These are phyloP conservation scores for Cyathus striatus DNA, from an alignment of 768 basidiomycete genomes.

Conservation along the genomic window DNA sequence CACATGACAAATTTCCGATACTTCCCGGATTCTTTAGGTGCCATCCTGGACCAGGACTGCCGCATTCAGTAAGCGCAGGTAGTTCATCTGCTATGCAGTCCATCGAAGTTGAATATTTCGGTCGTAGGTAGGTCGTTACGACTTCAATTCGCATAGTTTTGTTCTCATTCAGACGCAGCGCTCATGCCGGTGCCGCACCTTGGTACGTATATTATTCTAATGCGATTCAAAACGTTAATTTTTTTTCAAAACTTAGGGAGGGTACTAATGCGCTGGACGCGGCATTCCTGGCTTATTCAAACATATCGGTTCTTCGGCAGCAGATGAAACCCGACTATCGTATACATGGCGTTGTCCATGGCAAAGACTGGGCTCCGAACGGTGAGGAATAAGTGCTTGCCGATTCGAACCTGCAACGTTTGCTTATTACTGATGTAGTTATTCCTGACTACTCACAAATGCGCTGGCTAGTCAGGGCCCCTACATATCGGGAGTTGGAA, in stretches of 20 bases:
- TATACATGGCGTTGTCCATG: conserved; percentile 72
- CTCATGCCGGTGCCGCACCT: conserved; percentile 76
- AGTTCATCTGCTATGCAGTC: conserved; percentile 59
- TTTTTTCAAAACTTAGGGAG: conserved; percentile 48
- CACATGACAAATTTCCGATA: conserved; percentile 1
- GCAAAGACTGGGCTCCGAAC: conserved; percentile 64
- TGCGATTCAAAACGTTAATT: not conserved
- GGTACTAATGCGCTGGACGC: conserved; percentile 86
- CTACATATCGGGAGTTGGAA: conserved; percentile 51
- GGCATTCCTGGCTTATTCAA: conserved; percentile 78
- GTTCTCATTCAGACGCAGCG: no score
- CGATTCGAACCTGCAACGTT: conserved; percentile 1
- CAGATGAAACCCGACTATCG: conserved; percentile 82
- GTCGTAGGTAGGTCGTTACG: conserved; percentile 57
- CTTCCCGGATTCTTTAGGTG: conserved; percentile 42
- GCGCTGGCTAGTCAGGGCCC: conserved; percentile 68
- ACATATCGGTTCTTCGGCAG: conserved; percentile 76
- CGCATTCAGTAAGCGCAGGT: conserved; percentile 44
- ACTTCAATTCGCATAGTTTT: no score
- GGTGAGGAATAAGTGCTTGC: conserved; percentile 32
- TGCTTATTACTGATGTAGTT: conserved; percentile 35
- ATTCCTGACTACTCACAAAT: conserved; percentile 82
- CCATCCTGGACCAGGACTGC: conserved; percentile 60
- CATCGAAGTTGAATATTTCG: conserved; percentile 67
- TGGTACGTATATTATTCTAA: conserved; percentile 36